Conservation (phyloP, 2,329 filamentous ascomycete species). For the Alternaria sp. region DNA sequence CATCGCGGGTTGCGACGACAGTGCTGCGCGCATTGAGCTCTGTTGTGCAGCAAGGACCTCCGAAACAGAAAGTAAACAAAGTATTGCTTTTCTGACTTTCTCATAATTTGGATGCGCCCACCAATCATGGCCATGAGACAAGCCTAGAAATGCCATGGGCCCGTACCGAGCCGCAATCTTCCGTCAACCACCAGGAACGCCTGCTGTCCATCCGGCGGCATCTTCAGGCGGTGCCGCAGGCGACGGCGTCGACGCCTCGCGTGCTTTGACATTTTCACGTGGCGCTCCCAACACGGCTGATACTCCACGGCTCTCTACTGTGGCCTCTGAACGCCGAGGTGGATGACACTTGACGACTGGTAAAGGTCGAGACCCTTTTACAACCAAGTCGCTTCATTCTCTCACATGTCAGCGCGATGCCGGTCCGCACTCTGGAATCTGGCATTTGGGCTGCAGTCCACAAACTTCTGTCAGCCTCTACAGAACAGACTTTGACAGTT, state of each 20-base stretch:
- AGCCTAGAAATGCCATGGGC: conserved; percentile 3
- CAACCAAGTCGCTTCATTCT: neutral
- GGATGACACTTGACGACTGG: neutral
- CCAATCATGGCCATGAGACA: conserved; percentile 6
- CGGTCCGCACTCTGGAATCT: neutral
- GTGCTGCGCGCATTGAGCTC: neutral
- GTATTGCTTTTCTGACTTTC: conserved; percentile 4
- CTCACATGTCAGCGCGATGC: neutral
- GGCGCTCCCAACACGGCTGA: conserved; percentile 17
- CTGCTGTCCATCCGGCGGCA: neutral
- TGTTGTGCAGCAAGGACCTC: neutral
- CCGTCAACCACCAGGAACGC: conserved; percentile 3
- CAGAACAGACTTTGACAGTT: neutral
- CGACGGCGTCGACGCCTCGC: neutral
- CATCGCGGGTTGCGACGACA: neutral
- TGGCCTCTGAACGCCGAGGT: neutral
- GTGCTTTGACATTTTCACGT: conserved; percentile 2
- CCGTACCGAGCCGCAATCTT: conserved; percentile 10
- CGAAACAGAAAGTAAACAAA: neutral
- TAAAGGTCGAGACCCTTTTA: conserved; percentile 6
- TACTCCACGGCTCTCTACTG: conserved; percentile 1
- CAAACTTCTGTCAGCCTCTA: neutral
- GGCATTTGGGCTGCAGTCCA: neutral
- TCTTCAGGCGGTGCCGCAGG: neutral
- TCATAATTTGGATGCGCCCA: neutral